Conservation (phyloP, 371 early-diverging fungal species). For the Nosema granulosis region DNA sequence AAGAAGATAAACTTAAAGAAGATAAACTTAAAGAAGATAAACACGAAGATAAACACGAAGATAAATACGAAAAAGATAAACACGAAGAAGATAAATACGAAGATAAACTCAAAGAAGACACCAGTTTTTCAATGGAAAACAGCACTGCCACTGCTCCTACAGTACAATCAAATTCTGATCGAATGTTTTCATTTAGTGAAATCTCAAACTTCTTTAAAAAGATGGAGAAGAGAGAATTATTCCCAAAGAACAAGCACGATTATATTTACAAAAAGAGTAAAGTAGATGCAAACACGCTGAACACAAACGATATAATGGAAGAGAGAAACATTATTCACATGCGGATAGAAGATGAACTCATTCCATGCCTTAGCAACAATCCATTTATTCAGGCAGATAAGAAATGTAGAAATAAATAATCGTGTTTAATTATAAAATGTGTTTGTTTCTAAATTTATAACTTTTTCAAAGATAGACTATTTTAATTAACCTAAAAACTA, state of each 20-base stretch:
- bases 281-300: neutral
- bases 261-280: constrained; percentile 15
- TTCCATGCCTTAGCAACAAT: neutral
- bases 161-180: constrained; percentile 1
- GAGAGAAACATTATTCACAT: constrained; percentile 17
- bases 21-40: no score
- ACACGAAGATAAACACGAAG: neutral
- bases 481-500: neutral
- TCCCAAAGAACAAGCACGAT: constrained; percentile 18
- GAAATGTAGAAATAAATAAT: constrained; percentile 7
- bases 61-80: neutral
- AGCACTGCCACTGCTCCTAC: no score
- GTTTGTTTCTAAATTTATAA: neutral
- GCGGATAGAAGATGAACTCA: constrained; percentile 3
- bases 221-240: constrained; percentile 10
- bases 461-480: neutral
- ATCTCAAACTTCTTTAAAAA: neutral
- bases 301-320: neutral
- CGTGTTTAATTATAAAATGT: neutral
- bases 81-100: neutral
- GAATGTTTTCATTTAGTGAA: neutral
- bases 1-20: no score
- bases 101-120: constrained; percentile 3
- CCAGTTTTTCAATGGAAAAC: neutral
- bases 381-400: constrained; percentile 3